Base-by-base conservation (phyloP, 768 basidiomycete species). In the Amanita pseudoporphyria region DNA sequence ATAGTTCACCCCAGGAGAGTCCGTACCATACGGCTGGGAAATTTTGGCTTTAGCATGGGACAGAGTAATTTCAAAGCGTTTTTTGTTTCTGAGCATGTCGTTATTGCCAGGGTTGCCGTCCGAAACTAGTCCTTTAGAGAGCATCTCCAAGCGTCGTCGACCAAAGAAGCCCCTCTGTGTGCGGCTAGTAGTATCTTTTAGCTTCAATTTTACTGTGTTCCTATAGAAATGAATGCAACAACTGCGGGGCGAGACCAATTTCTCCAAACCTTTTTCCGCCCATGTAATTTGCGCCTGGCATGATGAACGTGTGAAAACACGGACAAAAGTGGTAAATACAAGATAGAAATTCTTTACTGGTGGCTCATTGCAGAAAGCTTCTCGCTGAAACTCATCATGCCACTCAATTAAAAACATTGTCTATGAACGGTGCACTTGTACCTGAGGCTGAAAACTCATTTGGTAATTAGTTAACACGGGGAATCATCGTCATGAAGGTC, bases 281-380 rank as follows among this genome's bases (percentile, higher is more conserved):
- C 82, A 83, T 85, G 53, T 85, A 86, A 56, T 86, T 86, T 26
- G 82, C 84, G 5, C 84, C 83, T 18, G 66, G 65, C 82, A 84
- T 82, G 45, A 5, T 55, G 16, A 24, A 16, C 21, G 40, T 24
- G 40, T 24, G 40, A 41, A 13, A 24, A 41, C n/a, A n/a, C n/a
- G n/a, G n/a, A n/a, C n/a, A n/a, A n/a, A n/a, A n/a, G n/a, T n/a
- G n/a, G n/a, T n/a, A n/a, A n/a, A n/a, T n/a, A n/a, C n/a, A n/a
- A n/a, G n/a, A n/a, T n/a, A n/a, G n/a, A n/a, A n/a, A n/a, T n/a
- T n/a, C n/a, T n/a, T n/a, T n/a, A n/a, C n/a, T n/a, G n/a, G n/a
- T n/a, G n/a, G n/a, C 26, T 28, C 4, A 7, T 3, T 28, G 7
- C 26, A 28, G 26, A 7, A 7, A 28, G 7, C 7, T 28, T 28